Evolutionary conservation across 805 yeast species (phyloP).

Genomic region (Kluyveromyces nonfermentans): DNA sequence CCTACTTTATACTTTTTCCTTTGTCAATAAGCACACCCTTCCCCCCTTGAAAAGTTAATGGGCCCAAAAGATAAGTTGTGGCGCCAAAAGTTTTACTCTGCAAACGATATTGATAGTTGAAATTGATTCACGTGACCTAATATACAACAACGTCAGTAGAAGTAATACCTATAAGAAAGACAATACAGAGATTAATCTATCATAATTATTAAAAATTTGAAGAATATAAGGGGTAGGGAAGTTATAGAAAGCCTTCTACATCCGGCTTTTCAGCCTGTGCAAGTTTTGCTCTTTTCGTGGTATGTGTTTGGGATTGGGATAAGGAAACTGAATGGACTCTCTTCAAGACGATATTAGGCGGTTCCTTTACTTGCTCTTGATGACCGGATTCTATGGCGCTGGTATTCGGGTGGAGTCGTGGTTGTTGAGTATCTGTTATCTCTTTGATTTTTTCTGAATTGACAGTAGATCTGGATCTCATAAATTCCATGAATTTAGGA

Average conservation of each 20-base stretch:
- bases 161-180: background rate
- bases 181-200: background rate
- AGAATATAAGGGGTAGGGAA: no score
- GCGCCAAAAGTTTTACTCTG: no score
- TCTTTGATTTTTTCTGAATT: background rate
- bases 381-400: background rate
- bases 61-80: no score
- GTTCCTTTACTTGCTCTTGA: background rate
- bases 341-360: slow-evolving; percentile 11
- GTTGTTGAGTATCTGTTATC: background rate
- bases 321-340: slow-evolving; percentile 21
- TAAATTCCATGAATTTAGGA: slow-evolving; percentile 14
- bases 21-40: no score
- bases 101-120: no score
- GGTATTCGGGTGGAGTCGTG: background rate
- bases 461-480: slow-evolving; percentile 5
- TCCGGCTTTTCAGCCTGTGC: slow-evolving; percentile 18
- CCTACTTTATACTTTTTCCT: no score
- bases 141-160: no score
- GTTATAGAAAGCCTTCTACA: slow-evolving; percentile 3
- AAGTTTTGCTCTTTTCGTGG: slow-evolving; percentile 26
- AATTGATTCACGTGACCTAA: no score
- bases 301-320: slow-evolving; percentile 22
- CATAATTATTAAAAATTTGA: background rate
- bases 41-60: no score